Conservation (phyloP, 2,329 filamentous ascomycete species). For the Zymoseptoria passerinii region DNA sequence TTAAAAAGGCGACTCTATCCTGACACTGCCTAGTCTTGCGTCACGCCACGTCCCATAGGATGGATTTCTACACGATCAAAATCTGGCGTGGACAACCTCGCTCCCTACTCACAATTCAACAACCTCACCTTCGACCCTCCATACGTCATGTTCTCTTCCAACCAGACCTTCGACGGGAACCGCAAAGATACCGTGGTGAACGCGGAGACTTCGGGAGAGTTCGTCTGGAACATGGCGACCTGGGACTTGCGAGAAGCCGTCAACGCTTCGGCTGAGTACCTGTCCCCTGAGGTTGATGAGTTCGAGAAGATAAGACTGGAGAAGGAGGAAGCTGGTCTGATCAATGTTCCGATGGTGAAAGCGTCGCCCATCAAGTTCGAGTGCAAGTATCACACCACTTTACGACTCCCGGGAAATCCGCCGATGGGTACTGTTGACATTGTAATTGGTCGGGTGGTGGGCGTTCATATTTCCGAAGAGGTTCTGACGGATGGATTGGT, state of each 20-base stretch:
- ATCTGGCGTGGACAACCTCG: slow-evolving; percentile 45
- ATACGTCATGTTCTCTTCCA: slow-evolving; percentile 54
- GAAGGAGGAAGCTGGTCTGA: slow-evolving; percentile 38
- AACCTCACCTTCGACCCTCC: slow-evolving; percentile 56
- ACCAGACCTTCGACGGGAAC: slow-evolving; percentile 40
- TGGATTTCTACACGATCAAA: slow-evolving; percentile 53
- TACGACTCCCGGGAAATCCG: slow-evolving; percentile 48
- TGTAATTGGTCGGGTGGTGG: slow-evolving; percentile 50
- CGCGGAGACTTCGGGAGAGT: slow-evolving; percentile 47
- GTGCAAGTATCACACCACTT: slow-evolving; percentile 48
- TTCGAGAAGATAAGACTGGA: slow-evolving; percentile 44
- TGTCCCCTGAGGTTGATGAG: slow-evolving; percentile 46
- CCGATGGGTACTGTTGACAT: slow-evolving; percentile 52
- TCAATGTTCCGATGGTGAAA: slow-evolving; percentile 46
- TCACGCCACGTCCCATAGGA: slow-evolving; percentile 54
- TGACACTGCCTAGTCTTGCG: slow-evolving; percentile 40
- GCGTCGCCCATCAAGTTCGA: slow-evolving; percentile 51
- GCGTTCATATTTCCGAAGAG: slow-evolving; percentile 48
- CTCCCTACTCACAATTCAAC: slow-evolving; percentile 55
- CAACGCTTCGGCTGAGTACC: slow-evolving; percentile 46
- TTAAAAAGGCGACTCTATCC: neutral
- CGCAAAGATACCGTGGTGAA: slow-evolving; percentile 53
- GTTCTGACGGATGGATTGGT: slow-evolving; percentile 48
- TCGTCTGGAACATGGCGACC: slow-evolving; percentile 54
- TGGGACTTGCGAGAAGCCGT: slow-evolving; percentile 48